Percentiles rank a stretch among this genome's conserved stretches.
Conservation (phyloP, 306 rosid genomes). For the Oxytropis ochrocephala region DNA sequence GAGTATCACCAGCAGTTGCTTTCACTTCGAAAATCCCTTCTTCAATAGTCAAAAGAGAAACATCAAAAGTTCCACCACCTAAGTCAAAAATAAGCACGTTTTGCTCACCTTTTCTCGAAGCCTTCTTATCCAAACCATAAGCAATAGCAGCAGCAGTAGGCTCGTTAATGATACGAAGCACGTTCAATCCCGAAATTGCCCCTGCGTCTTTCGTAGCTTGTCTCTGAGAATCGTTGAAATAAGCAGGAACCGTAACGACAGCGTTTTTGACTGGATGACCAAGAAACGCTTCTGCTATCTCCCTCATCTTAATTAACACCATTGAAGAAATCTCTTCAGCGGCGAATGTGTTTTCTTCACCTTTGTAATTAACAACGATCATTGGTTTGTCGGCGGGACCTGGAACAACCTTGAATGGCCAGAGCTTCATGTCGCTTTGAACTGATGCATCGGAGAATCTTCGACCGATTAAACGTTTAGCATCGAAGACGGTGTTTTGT, state of each 20-base stretch:
- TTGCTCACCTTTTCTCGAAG: slow-evolving; percentile 61
- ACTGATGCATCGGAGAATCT: slow-evolving; percentile 51
- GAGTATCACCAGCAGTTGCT: slow-evolving; percentile 79
- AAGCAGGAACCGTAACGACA: slow-evolving; percentile 70
- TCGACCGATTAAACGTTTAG: slow-evolving; percentile 75
- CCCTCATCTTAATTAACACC: slow-evolving; percentile 68
- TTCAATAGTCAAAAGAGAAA: slow-evolving; percentile 58
- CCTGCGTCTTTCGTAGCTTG: slow-evolving; percentile 89
- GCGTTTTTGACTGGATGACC: slow-evolving; percentile 62
- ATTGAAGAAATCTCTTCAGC: slow-evolving; percentile 77
- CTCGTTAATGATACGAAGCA: slow-evolving; percentile 68
- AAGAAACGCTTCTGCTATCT: slow-evolving; percentile 55
- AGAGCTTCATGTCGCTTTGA: slow-evolving; percentile 71
- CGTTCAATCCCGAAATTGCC: slow-evolving; percentile 55
- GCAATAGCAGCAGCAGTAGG: slow-evolving; percentile 87
- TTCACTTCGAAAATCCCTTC: slow-evolving; percentile 86
- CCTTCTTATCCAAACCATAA: slow-evolving; percentile 71
- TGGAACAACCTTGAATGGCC: slow-evolving; percentile 70
- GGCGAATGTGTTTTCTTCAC: slow-evolving; percentile 55
- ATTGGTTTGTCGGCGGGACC: slow-evolving; percentile 67
- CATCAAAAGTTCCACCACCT: slow-evolving; percentile 81
- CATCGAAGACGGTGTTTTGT: slow-evolving; percentile 69
- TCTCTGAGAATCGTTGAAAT: slow-evolving; percentile 81
- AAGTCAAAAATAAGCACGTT: slow-evolving; percentile 70
- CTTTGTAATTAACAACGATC: slow-evolving; percentile 64